These are phyloP conservation scores for Ricinus communis DNA, from an alignment of 345 rosid genomes.

Conservation along the genomic window DNA sequence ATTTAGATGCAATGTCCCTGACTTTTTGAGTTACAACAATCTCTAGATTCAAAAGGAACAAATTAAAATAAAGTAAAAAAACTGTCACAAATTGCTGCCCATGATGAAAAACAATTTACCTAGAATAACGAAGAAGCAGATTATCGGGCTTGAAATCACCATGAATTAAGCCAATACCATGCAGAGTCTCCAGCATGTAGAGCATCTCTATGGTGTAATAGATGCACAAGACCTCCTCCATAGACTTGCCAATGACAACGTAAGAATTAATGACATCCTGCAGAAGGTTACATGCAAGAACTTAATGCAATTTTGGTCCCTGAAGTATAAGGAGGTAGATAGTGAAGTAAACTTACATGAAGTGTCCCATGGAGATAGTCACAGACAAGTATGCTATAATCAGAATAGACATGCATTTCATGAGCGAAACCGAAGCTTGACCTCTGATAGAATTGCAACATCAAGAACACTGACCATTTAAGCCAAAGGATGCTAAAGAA, in stretches of 20 bases:
- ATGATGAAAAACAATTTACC: constrained; percentile 39
- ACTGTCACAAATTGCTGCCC: not conserved
- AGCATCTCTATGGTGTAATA: constrained; percentile 94
- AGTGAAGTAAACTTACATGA: constrained; percentile 47
- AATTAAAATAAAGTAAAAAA: not conserved
- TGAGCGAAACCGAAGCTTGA: constrained; percentile 79
- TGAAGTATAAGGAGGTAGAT: constrained; percentile 2
- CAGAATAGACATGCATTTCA: constrained; percentile 63
- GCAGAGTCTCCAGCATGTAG: constrained; percentile 82
- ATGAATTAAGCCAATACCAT: constrained; percentile 80
- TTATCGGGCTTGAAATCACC: constrained; percentile 99
- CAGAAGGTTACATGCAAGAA: constrained; percentile 16
- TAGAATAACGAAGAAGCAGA: constrained; percentile 70
- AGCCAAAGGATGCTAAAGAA: constrained; percentile 15
- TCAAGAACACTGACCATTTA: constrained; percentile 8
- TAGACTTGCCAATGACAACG: constrained; percentile 62
- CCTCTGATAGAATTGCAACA: constrained; percentile 54
- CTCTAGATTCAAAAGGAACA: not conserved
- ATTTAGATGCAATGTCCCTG: not conserved
- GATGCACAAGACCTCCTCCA: constrained; percentile 88
- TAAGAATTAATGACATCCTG: constrained; percentile 95
- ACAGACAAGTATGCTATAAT: constrained; percentile 81
- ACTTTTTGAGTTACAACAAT: not conserved
- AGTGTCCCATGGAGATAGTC: constrained; percentile 89
- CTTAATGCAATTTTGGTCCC: not conserved